Evolutionary conservation across 2,329 filamentous ascomycete species (phyloP).

Genomic region (Sclerotiophoma versabilis): DNA sequence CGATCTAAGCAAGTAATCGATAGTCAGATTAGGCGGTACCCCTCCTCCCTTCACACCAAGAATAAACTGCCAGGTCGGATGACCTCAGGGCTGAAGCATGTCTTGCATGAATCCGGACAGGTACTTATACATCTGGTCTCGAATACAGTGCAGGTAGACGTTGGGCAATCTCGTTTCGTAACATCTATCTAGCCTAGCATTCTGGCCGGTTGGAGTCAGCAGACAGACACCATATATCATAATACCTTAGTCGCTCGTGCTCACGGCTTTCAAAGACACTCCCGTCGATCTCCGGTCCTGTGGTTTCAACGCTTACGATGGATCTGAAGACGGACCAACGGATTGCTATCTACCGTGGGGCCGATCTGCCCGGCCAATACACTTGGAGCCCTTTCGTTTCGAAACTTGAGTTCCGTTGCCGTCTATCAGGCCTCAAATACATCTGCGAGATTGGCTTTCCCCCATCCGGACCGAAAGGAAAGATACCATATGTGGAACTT

Average conservation of each 20-base stretch:
- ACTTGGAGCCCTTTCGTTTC: constrained; percentile 69
- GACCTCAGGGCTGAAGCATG: background rate
- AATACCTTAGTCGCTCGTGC: background rate
- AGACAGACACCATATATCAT: background rate
- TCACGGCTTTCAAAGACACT: background rate
- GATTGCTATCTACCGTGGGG: constrained; percentile 61
- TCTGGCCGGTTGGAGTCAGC: background rate
- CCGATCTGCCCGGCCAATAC: constrained; percentile 51
- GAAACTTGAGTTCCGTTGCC: constrained; percentile 68
- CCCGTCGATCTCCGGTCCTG: background rate
- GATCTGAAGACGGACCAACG: constrained; percentile 4
- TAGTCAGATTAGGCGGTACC: background rate
- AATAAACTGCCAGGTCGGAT: background rate
- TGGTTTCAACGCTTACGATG: background rate
- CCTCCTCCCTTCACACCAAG: constrained; percentile 6
- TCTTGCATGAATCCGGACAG: background rate
- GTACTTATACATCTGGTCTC: constrained; percentile 1
- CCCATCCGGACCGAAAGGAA: constrained; percentile 60
- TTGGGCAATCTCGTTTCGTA: background rate
- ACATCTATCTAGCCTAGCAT: background rate
- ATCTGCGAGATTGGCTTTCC: constrained; percentile 55
- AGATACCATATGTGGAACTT: constrained; percentile 65
- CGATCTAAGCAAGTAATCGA: constrained; percentile 2
- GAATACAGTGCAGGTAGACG: background rate
- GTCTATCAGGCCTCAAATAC: constrained; percentile 61